Evolutionary conservation across 441 rosid genomes (phyloP), one percentile per base, ranked within the genome.

Genomic region (Rhodomyrtus psidioides): DNA sequence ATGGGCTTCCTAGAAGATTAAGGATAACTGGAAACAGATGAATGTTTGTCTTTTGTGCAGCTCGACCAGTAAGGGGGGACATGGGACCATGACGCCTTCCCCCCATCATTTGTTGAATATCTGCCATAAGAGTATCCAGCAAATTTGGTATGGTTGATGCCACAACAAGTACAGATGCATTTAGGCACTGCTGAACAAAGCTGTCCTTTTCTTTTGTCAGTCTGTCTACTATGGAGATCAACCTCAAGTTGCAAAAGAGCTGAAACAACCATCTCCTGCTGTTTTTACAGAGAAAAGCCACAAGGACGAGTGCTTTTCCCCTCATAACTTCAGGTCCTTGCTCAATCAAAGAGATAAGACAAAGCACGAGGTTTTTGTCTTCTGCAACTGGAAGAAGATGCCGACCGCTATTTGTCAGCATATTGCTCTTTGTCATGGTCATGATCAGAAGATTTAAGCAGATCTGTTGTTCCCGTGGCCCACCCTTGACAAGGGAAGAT

Each of bases 381-480:
- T 97, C 99, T 76, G 91, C 87, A 91, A 94, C 90, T n/a, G 94
- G 88, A 84, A 90, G 91, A 83, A 97, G 95, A 89, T 94, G 94
- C 76, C 99, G 92, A 87, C 98, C 98, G 83, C 92, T 90, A 89
- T 94, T 94, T 58, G 96, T 89, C 87, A 93, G 91, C 88, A 91
- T 59, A 60, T 97, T 98, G 90, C 96, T 95, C 85, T 94, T 97
- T 89, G 94, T 93, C 96, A 95, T 90, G 87, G 93, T 93, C 94
- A 97, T 89, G 87, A 92, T 96, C 83, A 97, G 91, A 89, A 97
- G 95, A 91, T 97, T 97, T 90, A 97, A 89, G 90, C 96, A 91
- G 87, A 96, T 90, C 92, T 97, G 99, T 92, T 97, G 99, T 89
- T 97, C 99, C 57, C 99, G 95, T 74, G 96, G 87, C 87, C 92